These are phyloP conservation scores for Diaporthe sp. DNA, from an alignment of 2,329 filamentous ascomycete genomes.

Conservation along the genomic window DNA sequence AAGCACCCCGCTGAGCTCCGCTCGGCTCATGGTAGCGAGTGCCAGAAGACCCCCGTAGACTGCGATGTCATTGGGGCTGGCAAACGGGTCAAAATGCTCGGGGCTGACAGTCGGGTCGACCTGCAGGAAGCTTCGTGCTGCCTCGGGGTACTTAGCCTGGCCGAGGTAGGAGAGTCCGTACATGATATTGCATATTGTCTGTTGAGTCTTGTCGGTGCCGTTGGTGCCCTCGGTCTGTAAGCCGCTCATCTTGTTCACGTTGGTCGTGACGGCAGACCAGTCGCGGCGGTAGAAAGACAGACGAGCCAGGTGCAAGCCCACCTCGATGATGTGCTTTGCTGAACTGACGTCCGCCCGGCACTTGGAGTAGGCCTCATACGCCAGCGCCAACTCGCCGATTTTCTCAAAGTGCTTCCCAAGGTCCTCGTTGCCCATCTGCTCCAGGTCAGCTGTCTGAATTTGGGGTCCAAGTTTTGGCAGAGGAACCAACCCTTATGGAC, in stretches of 20 bases:
- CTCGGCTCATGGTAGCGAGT: constrained; percentile 88
- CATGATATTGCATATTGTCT: constrained; percentile 67
- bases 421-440: constrained; percentile 93
- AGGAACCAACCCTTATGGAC: constrained; percentile 82
- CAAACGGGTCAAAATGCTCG: constrained; percentile 76
- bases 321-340: constrained; percentile 85
- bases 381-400: constrained; percentile 80
- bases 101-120: constrained; percentile 66
- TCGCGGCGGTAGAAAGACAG: constrained; percentile 83
- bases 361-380: constrained; percentile 82
- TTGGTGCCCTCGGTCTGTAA: constrained; percentile 62
- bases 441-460: constrained; percentile 5
- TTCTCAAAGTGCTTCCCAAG: constrained; percentile 86
- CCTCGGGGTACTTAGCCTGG: constrained; percentile 66
- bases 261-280: constrained; percentile 77
- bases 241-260: constrained; percentile 74
- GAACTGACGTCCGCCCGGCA: constrained; percentile 95
- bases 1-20: constrained; percentile 79
- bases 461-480: not conserved
- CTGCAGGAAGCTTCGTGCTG: constrained; percentile 79
- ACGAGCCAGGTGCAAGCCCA: constrained; percentile 83
- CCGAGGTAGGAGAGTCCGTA: constrained; percentile 65
- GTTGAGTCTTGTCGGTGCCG: constrained; percentile 62
- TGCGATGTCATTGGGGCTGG: constrained; percentile 89
- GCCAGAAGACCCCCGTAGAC: constrained; percentile 93